phyloP scores from a whole-genome alignment of 2,329 filamentous ascomycete genomes.

The Aspergillus hortae region DNA sequence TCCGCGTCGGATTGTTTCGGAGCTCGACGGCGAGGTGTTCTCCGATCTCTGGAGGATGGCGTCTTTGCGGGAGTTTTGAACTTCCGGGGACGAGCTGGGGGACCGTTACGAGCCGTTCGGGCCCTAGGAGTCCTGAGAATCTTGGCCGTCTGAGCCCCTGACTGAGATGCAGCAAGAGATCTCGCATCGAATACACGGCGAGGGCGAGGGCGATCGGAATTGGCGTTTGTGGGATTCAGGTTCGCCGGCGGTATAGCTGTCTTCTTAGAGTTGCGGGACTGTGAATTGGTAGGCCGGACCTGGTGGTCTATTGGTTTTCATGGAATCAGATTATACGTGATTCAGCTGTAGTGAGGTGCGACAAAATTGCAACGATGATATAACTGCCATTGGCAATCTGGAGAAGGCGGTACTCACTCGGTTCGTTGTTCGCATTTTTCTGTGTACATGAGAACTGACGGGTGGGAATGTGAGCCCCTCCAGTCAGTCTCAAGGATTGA shows the following conservation, averaged over 20 bases:
- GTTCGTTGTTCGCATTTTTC: conserved; percentile 13
- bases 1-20: conserved; percentile 18
- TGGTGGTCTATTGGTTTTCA: background rate
- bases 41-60: conserved; percentile 11
- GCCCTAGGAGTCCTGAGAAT: conserved; percentile 29
- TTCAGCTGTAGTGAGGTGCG: too few species aligned
- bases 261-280: conserved; percentile 7
- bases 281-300: background rate
- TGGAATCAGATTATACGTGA: background rate
- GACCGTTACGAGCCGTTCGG: conserved; percentile 18
- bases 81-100: conserved; percentile 18
- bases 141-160: conserved; percentile 24
- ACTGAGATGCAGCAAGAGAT: conserved; percentile 30
- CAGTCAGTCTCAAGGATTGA: conserved; percentile 11
- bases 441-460: conserved; percentile 27
- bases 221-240: conserved; percentile 15
- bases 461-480: conserved; percentile 11
- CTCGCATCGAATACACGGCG: conserved; percentile 34
- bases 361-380: background rate
- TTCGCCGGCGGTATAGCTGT: conserved; percentile 13
- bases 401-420: conserved; percentile 12
- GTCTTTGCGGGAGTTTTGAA: conserved; percentile 14
- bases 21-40: conserved; percentile 7
- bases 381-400: conserved; percentile 14
- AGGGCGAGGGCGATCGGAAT: conserved; percentile 18